These are phyloP conservation scores for Casuarina equisetifolia DNA, from an alignment of 306 rosid genomes.

Conservation along the genomic window DNA sequence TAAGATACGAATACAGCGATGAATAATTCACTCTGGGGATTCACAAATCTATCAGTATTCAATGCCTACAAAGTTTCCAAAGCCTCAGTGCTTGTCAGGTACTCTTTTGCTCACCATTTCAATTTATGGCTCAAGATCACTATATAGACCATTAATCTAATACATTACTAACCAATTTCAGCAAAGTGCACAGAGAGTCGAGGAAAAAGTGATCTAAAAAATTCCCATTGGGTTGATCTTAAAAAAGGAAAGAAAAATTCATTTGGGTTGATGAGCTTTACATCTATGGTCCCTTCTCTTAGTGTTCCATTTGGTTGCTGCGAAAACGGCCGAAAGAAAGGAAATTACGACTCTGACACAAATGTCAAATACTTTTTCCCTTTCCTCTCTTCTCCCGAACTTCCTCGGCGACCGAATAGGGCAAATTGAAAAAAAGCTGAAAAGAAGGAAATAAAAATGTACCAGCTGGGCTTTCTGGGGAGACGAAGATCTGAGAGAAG, in stretches of 20 bases:
- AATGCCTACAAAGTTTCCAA: neutral
- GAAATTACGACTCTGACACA: neutral
- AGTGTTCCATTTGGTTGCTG: neutral
- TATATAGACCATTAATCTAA: neutral
- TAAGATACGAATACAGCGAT: neutral
- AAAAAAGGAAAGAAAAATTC: too few species aligned
- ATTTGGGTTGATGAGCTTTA: neutral
- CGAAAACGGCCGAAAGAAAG: neutral
- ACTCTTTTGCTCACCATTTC: neutral
- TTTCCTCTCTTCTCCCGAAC: neutral
- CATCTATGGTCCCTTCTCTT: neutral
- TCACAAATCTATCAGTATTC: neutral
- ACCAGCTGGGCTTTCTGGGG: constrained; percentile 54
- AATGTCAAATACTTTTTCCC: neutral
- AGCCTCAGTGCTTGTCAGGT: neutral
- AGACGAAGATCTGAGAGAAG: constrained; percentile 46
- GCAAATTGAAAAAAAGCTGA: neutral
- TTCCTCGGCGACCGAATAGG: constrained; percentile 6
- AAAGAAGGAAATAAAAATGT: constrained; percentile 13
- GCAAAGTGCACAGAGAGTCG: neutral
- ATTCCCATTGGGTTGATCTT: too few species aligned
- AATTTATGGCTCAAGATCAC: neutral
- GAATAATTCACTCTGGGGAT: neutral
- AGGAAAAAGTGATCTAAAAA: neutral
- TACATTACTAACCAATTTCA: neutral